phyloP scores from a whole-genome alignment of 768 basidiomycete genomes.

The Rhodotorula diobovata region DNA sequence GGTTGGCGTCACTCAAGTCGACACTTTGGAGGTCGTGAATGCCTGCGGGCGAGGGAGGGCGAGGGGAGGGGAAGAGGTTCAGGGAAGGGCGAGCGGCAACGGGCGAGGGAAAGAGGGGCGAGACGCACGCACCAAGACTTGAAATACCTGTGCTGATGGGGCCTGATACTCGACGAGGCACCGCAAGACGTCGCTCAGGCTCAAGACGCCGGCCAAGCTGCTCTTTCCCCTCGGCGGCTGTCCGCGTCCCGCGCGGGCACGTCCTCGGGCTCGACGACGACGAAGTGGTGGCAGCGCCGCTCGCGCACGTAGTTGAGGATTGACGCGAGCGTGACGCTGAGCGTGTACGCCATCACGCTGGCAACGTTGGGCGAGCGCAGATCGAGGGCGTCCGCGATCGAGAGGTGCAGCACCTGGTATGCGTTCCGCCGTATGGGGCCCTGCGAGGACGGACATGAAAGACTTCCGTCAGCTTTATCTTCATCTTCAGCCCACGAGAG shows the following conservation, averaged over 20 bases:
- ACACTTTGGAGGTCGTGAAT: constrained; percentile 33
- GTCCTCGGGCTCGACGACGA: constrained; percentile 38
- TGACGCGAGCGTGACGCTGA: constrained; percentile 82
- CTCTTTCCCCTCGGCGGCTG: constrained; percentile 46
- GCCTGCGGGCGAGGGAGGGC: not conserved
- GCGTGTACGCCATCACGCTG: constrained; percentile 91
- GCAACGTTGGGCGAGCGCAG: constrained; percentile 92
- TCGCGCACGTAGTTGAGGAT: constrained; percentile 87
- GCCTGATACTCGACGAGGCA: constrained; percentile 58
- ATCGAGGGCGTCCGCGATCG: constrained; percentile 82
- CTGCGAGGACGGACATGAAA: constrained; percentile 49
- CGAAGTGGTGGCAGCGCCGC: constrained; percentile 80
- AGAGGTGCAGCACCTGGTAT: constrained; percentile 95
- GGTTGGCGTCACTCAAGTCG: not conserved
- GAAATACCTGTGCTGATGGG: constrained; percentile 33
- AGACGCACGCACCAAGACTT: constrained; percentile 24
- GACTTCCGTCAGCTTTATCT: not conserved
- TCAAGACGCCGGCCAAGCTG: constrained; percentile 76
- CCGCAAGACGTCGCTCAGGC: constrained; percentile 78
- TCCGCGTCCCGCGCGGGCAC: constrained; percentile 11
- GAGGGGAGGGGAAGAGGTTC: no score
- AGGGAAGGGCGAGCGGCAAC: not conserved
- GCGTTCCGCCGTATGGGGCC: constrained; percentile 80
- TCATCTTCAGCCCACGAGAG: not conserved
- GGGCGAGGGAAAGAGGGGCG: no score